A percentile compares a stretch with the other conserved stretches of the same genome.
phyloP scores from a whole-genome alignment of 2,329 filamentous ascomycete genomes.

The Aspergillus udagawae region DNA sequence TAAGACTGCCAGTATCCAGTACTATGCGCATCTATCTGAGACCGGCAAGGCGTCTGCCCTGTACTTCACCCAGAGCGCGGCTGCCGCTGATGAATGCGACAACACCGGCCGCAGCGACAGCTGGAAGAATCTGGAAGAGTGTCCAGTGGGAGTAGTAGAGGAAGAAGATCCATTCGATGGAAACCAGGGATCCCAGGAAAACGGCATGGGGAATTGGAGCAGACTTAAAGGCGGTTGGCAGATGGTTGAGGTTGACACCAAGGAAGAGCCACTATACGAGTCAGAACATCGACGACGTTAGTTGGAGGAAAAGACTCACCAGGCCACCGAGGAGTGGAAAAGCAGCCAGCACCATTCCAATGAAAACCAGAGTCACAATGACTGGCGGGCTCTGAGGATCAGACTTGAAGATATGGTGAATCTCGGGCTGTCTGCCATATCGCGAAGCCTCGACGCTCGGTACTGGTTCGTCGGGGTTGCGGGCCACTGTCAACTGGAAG shows the following conservation, averaged over 20 bases:
- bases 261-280: slow-evolving; percentile 67
- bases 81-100: slow-evolving; percentile 82
- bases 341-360: slow-evolving; percentile 66
- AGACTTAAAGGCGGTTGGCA: slow-evolving; percentile 67
- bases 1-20: slow-evolving; percentile 3
- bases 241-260: slow-evolving; percentile 77
- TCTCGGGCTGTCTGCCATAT: slow-evolving; percentile 79
- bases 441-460: slow-evolving; percentile 66
- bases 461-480: slow-evolving; percentile 58
- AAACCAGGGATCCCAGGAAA: slow-evolving; percentile 82
- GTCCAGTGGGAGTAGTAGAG: slow-evolving; percentile 92
- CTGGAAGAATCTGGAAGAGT: slow-evolving; percentile 82
- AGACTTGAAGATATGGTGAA: slow-evolving; percentile 82
- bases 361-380: slow-evolving; percentile 74
- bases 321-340: slow-evolving; percentile 68
- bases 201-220: slow-evolving; percentile 76
- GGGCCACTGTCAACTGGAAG: slow-evolving; percentile 68
- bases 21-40: slow-evolving; percentile 43
- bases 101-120: slow-evolving; percentile 61
- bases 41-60: slow-evolving; percentile 77
- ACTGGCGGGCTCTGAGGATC: slow-evolving; percentile 78
- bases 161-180: slow-evolving; percentile 89
- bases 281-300: slow-evolving; percentile 5
- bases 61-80: slow-evolving; percentile 87
- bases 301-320: slow-evolving; percentile 48